Evolutionary conservation across 129 eudicot species (phyloP), one percentile per base, ranked within the genome.

Genomic region (Tanacetum coccineum): DNA sequence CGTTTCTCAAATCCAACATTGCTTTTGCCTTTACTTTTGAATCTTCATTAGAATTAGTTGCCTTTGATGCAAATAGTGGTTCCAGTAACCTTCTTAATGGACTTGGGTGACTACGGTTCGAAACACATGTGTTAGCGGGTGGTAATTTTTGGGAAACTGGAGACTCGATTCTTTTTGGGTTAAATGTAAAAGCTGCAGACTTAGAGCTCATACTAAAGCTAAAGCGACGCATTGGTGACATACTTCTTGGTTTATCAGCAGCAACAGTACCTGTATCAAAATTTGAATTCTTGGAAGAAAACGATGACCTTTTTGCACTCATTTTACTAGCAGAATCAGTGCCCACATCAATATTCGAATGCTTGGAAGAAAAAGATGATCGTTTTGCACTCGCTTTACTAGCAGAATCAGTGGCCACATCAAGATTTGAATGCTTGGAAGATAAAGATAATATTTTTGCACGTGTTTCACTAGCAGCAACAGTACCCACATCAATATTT

Each of bases 21-120:
- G 59, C 56, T 55, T 57, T 83, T 40, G 62, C 42, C 28, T 46
- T 54, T 28, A 54, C 12, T 56, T 72, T 42, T 4, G 74, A 57
- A 67, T 79, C 73, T 32, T 65, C 66, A 50, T 40, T 39, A 9
- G 72, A 66, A 47, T 74, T 79, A 6, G 82, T 44, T 52, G 81
- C 69, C 53, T 82, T 83, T 46, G 83, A 69, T 57, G 70, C 79
- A 46, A 82, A 70, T 6, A 87, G 55, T 71, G 95, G 95, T 18
- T 87, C 86, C 9, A 87, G 68, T 62, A 87, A 74, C 71, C 95
- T 79, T 79, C 91, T 87, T 60, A 87, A 51, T 8, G 91, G 95
- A 78, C 95, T 87, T 36, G 91, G 78, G 21, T 76, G 76, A 40
- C 83, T 62, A 49, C 82, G 80, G 20, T 57, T 60, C 8, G 70